Conservation (phyloP, 768 basidiomycete genomes). For the Serendipita sp. region DNA sequence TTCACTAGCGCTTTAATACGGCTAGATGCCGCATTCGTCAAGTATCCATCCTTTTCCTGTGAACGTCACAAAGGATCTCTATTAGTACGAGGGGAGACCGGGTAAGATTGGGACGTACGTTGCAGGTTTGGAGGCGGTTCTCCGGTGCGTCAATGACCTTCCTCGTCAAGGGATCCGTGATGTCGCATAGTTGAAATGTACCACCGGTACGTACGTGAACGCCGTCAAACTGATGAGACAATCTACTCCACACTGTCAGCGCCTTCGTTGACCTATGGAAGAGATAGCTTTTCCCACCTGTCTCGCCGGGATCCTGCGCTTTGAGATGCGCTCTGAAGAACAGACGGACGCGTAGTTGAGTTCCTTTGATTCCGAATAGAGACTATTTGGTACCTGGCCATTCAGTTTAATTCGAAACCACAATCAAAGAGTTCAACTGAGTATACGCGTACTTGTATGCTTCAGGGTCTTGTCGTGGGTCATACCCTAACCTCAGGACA, state of each 20-base stretch:
- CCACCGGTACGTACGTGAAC: conserved; percentile 70
- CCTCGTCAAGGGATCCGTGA: conserved; percentile 50
- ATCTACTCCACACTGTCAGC: conserved; percentile 13
- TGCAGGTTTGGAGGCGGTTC: conserved; percentile 12
- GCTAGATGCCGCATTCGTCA: conserved; percentile 54
- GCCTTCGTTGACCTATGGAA: background rate
- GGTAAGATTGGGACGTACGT: background rate
- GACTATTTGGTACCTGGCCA: conserved; percentile 68
- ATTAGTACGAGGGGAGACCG: background rate
- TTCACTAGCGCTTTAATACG: conserved; percentile 72
- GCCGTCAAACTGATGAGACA: conserved; percentile 84
- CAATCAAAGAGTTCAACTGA: background rate
- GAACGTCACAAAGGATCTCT: too few relatives aligned
- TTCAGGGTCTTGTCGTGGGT: conserved; percentile 58
- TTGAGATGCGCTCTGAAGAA: conserved; percentile 24
- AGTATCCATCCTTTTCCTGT: conserved; percentile 84
- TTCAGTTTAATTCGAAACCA: background rate
- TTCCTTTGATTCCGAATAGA: conserved; percentile 83
- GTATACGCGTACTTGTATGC: conserved; percentile 26
- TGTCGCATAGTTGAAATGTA: conserved; percentile 91
- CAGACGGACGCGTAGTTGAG: conserved; percentile 59
- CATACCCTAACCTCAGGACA: conserved; percentile 72
- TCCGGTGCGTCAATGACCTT: conserved; percentile 71
- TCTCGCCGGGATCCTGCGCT: background rate
- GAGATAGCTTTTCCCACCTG: background rate